Percentiles rank a stretch among this genome's conserved stretches.
phyloP scores from a whole-genome alignment of 805 yeast species.

The Ogataea minuta region DNA sequence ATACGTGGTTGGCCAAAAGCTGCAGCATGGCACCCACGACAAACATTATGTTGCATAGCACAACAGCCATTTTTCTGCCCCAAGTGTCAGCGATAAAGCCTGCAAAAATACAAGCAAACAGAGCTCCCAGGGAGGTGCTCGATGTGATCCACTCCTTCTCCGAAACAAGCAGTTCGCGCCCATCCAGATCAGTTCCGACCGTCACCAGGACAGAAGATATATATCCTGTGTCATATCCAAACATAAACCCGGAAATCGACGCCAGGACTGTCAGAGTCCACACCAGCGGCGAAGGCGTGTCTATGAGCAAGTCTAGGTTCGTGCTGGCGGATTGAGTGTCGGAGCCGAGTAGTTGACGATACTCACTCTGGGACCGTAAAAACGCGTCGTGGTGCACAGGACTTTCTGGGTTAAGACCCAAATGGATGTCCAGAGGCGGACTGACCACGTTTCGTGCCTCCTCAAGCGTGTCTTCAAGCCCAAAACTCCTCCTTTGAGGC shows the following conservation, averaged over 20 bases:
- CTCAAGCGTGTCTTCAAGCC: too few species aligned
- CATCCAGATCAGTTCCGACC: conserved; percentile 46
- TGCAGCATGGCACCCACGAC: conserved; percentile 49
- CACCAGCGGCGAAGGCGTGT: conserved; percentile 41
- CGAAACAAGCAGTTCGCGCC: conserved; percentile 38
- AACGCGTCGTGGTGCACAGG: conserved; percentile 2
- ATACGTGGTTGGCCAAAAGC: conserved; percentile 41
- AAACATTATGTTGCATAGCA: conserved; percentile 47
- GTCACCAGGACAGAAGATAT: conserved; percentile 55
- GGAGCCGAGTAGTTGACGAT: conserved; percentile 38
- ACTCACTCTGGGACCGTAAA: conserved; percentile 4
- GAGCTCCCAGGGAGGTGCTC: conserved; percentile 56
- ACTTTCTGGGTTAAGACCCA: neutral
- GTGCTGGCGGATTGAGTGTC: conserved; percentile 16
- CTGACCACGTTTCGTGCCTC: neutral
- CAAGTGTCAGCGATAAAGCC: conserved; percentile 48
- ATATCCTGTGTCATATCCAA: conserved; percentile 61
- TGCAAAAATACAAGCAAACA: conserved; percentile 47
- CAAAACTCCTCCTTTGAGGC: too few species aligned
- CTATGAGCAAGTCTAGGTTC: conserved; percentile 14
- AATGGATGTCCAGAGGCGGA: neutral
- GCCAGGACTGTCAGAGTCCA: conserved; percentile 46
- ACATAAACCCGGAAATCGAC: conserved; percentile 58
- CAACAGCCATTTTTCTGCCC: conserved; percentile 46
- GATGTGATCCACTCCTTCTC: conserved; percentile 53